Evolutionary conservation across 2,329 filamentous ascomycete species (phyloP).

Genomic region (Trichoderma aggressivum): DNA sequence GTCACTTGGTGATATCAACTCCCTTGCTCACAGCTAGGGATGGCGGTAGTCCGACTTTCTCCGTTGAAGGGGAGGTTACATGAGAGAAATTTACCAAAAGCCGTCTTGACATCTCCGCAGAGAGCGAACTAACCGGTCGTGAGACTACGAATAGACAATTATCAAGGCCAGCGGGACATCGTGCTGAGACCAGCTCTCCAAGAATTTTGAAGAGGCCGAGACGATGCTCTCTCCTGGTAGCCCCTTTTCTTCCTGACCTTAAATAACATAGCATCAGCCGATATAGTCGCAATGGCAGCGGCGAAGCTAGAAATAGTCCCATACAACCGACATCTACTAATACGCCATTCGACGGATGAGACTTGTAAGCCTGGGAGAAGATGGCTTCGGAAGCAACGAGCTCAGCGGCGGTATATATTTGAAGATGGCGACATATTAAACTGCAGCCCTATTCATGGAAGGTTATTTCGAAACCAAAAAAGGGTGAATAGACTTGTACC

Average conservation of each 20-base stretch:
- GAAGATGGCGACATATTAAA: no score
- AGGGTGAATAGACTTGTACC: not conserved
- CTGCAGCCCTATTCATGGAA: no score
- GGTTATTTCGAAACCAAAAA: not conserved
- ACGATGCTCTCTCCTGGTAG: not conserved
- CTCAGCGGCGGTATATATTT: no score
- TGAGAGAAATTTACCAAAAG: not conserved
- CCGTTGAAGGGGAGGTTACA: not conserved
- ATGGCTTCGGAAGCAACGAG: not conserved
- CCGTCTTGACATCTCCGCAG: not conserved
- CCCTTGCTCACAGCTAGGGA: not conserved
- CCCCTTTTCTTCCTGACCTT: not conserved
- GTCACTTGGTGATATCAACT: not conserved
- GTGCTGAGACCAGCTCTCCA: not conserved
- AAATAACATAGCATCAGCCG: not conserved
- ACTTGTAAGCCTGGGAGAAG: accelerated
- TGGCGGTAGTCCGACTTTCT: not conserved
- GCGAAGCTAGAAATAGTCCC: not conserved
- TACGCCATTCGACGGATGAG: not conserved
- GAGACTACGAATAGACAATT: not conserved
- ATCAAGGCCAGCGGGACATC: not conserved
- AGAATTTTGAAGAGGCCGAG: not conserved
- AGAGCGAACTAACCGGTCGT: not conserved
- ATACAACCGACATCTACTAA: not conserved
- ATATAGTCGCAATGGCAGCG: not conserved